Conservation (phyloP, 371 early-diverging fungal genomes). For the Phascolomyces articulosus region DNA sequence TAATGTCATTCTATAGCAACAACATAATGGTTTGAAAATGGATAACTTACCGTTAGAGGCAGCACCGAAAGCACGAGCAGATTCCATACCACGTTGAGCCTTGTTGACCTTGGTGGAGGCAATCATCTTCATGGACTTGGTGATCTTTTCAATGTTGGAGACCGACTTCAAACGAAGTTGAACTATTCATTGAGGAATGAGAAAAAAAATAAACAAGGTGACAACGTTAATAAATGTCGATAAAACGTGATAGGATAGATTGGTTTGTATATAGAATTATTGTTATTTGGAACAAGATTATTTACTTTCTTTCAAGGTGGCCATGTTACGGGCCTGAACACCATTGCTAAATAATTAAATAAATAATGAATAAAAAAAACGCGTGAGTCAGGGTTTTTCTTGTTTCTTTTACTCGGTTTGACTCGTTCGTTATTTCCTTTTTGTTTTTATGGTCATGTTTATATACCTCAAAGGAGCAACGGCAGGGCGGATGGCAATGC, state of each 20-base stretch:
- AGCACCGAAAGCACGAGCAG: constrained; percentile 86
- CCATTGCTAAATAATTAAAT: constrained; percentile 36
- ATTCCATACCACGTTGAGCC: constrained; percentile 95
- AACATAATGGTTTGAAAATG: too few relatives aligned
- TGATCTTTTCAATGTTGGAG: constrained; percentile 98
- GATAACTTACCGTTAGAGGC: constrained; percentile 58
- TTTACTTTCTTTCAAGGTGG: constrained; percentile 90
- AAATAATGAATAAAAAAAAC: not conserved
- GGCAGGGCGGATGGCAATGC: constrained; percentile 35
- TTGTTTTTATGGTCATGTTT: not conserved
- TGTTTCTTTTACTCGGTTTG: not conserved
- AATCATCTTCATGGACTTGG: constrained; percentile 99
- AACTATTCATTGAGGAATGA: constrained; percentile 58
- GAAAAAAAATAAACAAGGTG: too few relatives aligned
- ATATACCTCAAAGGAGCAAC: constrained; percentile 24
- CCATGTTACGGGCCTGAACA: constrained; percentile 85
- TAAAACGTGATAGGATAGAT: not conserved
- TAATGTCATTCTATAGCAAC: too few relatives aligned
- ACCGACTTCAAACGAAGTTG: constrained; percentile 96
- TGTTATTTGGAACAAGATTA: not conserved
- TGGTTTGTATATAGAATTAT: not conserved
- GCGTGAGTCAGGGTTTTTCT: not conserved
- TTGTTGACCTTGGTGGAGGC: constrained; percentile 97
- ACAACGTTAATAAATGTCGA: not conserved
- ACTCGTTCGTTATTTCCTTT: not conserved